A percentile compares a stretch with the other conserved stretches of the same genome.
Conservation (phyloP, 1,139 yeast species). For the Suhomyces anneliseae region DNA sequence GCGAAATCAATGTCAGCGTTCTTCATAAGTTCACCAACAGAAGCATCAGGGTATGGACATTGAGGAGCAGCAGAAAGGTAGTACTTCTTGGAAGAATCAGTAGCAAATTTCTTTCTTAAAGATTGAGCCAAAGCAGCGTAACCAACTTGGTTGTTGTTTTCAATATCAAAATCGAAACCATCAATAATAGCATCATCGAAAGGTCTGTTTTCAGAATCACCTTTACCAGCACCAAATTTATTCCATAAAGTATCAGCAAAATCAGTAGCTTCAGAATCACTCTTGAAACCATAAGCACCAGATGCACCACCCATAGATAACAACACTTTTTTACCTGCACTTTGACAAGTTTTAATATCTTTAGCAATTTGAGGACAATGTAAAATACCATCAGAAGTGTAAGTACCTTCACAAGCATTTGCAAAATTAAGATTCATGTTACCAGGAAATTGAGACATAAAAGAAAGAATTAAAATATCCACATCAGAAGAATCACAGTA, state of each 20-base stretch:
- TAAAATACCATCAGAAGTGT: slow-evolving; percentile 50
- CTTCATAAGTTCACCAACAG: slow-evolving; percentile 66
- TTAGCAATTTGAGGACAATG: slow-evolving; percentile 65
- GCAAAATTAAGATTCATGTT: slow-evolving; percentile 62
- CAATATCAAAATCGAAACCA: slow-evolving; percentile 50
- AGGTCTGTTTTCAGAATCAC: slow-evolving; percentile 53
- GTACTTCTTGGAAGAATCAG: slow-evolving; percentile 58
- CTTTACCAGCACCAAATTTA: slow-evolving; percentile 61
- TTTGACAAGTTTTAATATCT: slow-evolving; percentile 84
- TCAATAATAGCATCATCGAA: slow-evolving; percentile 56
- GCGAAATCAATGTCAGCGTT: slow-evolving; percentile 76
- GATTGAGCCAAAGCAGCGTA: slow-evolving; percentile 60
- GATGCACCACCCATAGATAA: slow-evolving; percentile 87
- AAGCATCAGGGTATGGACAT: slow-evolving; percentile 89
- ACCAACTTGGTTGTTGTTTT: slow-evolving; percentile 49
- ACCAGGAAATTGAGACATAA: slow-evolving; percentile 62
- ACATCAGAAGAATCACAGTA: slow-evolving; percentile 71
- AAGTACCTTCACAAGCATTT: slow-evolving; percentile 57
- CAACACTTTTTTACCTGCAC: slow-evolving; percentile 70
- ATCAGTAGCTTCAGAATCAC: slow-evolving; percentile 59
- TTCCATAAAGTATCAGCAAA: slow-evolving; percentile 84
- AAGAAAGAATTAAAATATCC: slow-evolving; percentile 73
- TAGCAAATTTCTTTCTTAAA: slow-evolving; percentile 57
- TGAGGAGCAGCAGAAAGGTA: slow-evolving; percentile 95
- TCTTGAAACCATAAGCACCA: slow-evolving; percentile 73